phyloP scores from a whole-genome alignment of 768 basidiomycete genomes.

The Tylopilus vinaceipallidus region DNA sequence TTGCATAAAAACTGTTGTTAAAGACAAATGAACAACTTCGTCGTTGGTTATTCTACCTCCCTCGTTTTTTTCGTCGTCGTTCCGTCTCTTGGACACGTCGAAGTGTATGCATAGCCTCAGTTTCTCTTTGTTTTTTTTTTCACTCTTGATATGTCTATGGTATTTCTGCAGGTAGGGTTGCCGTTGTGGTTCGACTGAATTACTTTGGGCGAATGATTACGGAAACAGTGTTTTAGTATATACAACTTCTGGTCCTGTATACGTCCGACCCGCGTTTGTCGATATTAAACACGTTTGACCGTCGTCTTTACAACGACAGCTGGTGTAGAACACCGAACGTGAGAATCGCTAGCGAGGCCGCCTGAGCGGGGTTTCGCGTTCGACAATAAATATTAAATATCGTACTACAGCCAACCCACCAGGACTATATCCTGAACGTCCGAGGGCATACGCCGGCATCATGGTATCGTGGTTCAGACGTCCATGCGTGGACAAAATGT shows the following conservation, averaged over 20 bases:
- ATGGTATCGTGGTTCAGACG: neutral
- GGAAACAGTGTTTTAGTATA: neutral
- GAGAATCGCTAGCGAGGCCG: neutral
- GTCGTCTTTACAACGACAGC: no score
- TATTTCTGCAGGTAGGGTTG: neutral
- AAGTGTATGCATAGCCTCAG: neutral
- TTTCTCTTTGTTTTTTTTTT: neutral
- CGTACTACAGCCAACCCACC: neutral
- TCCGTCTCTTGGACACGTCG: neutral
- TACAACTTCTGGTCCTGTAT: no score
- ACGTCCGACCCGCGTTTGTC: slow-evolving; percentile 2
- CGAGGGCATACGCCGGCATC: no score
- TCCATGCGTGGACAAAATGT: neutral
- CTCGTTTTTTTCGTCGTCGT: no score
- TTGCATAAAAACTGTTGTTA: neutral
- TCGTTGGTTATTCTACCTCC: neutral
- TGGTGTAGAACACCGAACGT: neutral
- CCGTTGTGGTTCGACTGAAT: neutral
- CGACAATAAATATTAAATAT: neutral
- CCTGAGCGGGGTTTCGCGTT: no score
- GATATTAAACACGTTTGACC: neutral
- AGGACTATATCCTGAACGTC: neutral
- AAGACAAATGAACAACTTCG: neutral
- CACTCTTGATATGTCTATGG: neutral
- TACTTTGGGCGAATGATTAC: neutral